A percentile compares a stretch with the other conserved stretches of the same genome.
Conservation (phyloP, 306 rosid genomes). For the Hippophae gyantsensis region DNA sequence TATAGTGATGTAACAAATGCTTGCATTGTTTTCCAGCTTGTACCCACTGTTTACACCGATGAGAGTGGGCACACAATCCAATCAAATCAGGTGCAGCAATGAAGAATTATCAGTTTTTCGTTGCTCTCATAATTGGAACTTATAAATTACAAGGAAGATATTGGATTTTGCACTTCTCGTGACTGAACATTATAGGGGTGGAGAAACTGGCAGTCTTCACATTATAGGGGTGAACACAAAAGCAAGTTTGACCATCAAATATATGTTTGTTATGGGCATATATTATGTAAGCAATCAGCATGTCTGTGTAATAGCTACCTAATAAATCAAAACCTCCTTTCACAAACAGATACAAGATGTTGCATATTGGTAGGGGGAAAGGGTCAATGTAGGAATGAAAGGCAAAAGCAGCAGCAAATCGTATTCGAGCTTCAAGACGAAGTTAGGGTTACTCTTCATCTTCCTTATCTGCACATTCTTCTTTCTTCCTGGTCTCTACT, state of each 20-base stretch:
- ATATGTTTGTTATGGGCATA: too few relatives aligned
- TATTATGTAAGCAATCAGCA: too few relatives aligned
- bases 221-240: too few relatives aligned
- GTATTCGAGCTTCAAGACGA: conserved; percentile 35
- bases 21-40: conserved; percentile 51
- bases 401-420: conserved; percentile 30
- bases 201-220: conserved; percentile 65
- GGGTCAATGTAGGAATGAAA: conserved; percentile 30
- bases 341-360: too few relatives aligned
- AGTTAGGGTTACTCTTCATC: conserved; percentile 33
- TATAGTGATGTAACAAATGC: conserved; percentile 2
- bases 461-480: conserved; percentile 48
- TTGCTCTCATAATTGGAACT: background rate
- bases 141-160: conserved; percentile 9
- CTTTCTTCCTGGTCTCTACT: conserved; percentile 64
- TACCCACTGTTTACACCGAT: conserved; percentile 84
- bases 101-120: background rate
- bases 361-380: too few relatives aligned
- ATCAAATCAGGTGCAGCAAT: conserved; percentile 71
- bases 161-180: conserved; percentile 82
- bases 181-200: conserved; percentile 75
- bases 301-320: too few relatives aligned
- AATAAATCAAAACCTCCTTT: too few relatives aligned
- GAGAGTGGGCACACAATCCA: conserved; percentile 79
- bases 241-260: too few relatives aligned